Evolutionary conservation across 805 yeast genomes (phyloP).

Genomic region (Ogataea corticis): DNA sequence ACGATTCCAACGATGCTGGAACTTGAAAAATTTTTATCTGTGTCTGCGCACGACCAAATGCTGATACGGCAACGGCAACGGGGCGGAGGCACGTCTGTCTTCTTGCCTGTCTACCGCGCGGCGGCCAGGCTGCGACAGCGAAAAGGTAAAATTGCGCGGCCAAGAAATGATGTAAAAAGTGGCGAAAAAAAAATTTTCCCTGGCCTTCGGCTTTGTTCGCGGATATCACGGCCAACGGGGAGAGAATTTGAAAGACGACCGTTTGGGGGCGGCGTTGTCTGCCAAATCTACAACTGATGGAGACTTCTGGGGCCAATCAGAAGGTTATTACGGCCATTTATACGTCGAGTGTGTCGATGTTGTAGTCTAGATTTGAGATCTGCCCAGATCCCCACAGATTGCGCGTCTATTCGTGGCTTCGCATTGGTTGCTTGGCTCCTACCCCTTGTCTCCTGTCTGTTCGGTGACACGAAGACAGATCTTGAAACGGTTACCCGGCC

Average conservation of each 20-base stretch:
- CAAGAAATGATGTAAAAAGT: not conserved
- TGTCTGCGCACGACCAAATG: slow-evolving; percentile 7
- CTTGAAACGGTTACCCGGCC: slow-evolving; percentile 1
- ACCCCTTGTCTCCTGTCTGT: not conserved
- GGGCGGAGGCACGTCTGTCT: too few relatives aligned
- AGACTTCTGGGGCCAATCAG: not conserved
- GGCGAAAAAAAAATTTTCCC: slow-evolving; percentile 1
- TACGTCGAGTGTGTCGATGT: not conserved
- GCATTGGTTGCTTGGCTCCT: too few relatives aligned
- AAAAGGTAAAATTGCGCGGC: not conserved
- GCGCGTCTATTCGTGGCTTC: too few relatives aligned
- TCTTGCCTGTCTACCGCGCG: not conserved
- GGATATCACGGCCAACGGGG: not conserved
- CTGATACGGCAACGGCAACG: slow-evolving; percentile 5
- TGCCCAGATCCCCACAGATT: too few relatives aligned
- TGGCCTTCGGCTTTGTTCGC: not conserved
- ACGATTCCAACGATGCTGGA: slow-evolving; percentile 8
- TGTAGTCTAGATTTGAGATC: too few relatives aligned
- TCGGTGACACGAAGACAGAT: slow-evolving; percentile 1
- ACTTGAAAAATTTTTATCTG: slow-evolving; percentile 7
- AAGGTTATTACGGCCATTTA: not conserved
- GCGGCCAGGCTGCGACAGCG: not conserved
- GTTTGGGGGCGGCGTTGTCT: slow-evolving; percentile 2
- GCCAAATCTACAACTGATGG: not conserved
- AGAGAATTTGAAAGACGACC: not conserved